phyloP scores from a whole-genome alignment of 306 rosid genomes.

The Inga leiocalycina region DNA sequence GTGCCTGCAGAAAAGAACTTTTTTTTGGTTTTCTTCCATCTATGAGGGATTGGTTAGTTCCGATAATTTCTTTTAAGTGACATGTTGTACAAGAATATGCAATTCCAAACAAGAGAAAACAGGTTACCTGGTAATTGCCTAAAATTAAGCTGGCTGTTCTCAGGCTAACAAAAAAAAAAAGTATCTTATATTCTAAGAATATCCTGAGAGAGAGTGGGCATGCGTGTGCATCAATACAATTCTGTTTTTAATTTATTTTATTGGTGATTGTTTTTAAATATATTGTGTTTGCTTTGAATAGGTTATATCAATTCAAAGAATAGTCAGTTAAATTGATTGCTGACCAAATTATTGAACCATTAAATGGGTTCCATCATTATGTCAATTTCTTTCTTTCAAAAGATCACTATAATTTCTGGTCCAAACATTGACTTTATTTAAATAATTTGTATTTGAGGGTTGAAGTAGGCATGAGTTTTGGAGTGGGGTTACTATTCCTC shows the following conservation, averaged over 20 bases:
- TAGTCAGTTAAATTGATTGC: not conserved
- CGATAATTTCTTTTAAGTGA: not conserved
- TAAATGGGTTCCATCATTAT: not conserved
- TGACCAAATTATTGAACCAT: not conserved
- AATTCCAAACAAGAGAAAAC: not conserved
- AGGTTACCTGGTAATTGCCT: not conserved
- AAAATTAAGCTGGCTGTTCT: not conserved
- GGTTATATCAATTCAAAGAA: not conserved
- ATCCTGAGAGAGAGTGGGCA: not conserved
- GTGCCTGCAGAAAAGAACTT: not conserved
- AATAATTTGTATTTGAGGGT: not conserved
- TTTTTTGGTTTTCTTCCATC: constrained; percentile 22
- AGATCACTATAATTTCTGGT: not conserved
- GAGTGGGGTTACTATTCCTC: not conserved
- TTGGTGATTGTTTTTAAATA: not conserved
- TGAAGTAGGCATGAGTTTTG: not conserved
- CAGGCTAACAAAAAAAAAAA: not conserved
- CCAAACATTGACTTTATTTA: not conserved
- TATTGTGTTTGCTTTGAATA: not conserved
- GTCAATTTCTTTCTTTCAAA: not conserved
- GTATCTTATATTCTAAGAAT: too few species aligned
- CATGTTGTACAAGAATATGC: constrained; percentile 12
- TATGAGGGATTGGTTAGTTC: constrained; percentile 11
- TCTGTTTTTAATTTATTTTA: not conserved
- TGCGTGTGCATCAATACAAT: not conserved